Percentiles rank a stretch among this genome's conserved stretches.
These are phyloP conservation scores for Paspalum notatum DNA, from an alignment of 176 grass and related monocot species.

Conservation along the genomic window DNA sequence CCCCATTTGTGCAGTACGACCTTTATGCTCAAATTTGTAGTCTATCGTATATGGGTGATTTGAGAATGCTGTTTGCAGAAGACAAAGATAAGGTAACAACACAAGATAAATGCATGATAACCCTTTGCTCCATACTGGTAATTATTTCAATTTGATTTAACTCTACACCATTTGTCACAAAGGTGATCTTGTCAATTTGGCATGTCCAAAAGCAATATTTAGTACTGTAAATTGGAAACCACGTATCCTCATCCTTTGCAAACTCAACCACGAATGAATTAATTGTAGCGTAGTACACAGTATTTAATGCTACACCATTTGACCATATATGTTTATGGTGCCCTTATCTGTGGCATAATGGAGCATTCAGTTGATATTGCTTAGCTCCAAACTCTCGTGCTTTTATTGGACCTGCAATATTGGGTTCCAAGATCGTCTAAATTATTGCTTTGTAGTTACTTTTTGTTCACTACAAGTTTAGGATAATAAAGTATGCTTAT, in stretches of 20 bases:
- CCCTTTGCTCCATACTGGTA: neutral
- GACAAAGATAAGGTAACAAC: constrained; percentile 81
- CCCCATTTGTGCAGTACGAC: constrained; percentile 62
- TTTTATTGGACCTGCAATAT: constrained; percentile 6
- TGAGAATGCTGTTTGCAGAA: constrained; percentile 96
- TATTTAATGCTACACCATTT: neutral
- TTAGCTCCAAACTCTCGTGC: neutral
- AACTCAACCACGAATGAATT: constrained; percentile 14
- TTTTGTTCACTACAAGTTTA: neutral
- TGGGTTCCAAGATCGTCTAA: neutral
- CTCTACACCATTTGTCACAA: constrained; percentile 24
- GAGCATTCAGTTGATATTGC: neutral
- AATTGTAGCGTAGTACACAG: neutral
- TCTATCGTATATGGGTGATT: constrained; percentile 90
- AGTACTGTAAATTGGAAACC: constrained; percentile 8
- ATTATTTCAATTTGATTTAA: constrained; percentile 18
- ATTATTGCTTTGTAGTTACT: neutral
- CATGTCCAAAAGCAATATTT: constrained; percentile 10
- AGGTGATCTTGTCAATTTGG: constrained; percentile 4
- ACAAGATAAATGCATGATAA: neutral
- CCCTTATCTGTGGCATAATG: constrained; percentile 9
- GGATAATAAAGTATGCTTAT: neutral
- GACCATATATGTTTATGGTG: neutral
- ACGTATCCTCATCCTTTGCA: constrained; percentile 9
- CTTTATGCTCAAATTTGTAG: constrained; percentile 89